Conservation (phyloP, 805 yeast species). For the Millerozyma miso region DNA sequence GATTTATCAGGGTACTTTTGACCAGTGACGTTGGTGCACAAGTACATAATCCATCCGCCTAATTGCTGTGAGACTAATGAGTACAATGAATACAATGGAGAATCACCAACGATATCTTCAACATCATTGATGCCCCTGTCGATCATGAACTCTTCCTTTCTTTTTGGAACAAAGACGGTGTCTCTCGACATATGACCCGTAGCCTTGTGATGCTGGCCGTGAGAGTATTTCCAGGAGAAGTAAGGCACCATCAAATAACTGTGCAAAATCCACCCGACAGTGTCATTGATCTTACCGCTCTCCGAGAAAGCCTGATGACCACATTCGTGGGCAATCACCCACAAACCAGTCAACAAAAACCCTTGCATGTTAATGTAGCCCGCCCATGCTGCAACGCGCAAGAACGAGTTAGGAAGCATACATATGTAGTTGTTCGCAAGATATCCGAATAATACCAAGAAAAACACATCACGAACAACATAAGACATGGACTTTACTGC, state of each 20-base stretch:
- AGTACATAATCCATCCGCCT: constrained; percentile 72
- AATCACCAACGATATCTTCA: constrained; percentile 63
- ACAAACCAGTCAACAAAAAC: constrained; percentile 68
- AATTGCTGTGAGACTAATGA: constrained; percentile 62
- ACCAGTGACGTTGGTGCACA: constrained; percentile 71
- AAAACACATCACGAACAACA: constrained; percentile 61
- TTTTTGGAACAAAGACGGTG: constrained; percentile 79
- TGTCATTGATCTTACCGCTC: constrained; percentile 67
- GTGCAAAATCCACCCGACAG: constrained; percentile 81
- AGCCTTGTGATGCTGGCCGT: constrained; percentile 86
- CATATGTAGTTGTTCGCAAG: constrained; percentile 55
- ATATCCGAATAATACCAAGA: constrained; percentile 46
- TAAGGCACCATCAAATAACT: constrained; percentile 77
- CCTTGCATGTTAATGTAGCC: constrained; percentile 54
- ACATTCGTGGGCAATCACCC: constrained; percentile 90
- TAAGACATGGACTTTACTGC: constrained; percentile 52
- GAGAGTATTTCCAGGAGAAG: constrained; percentile 82
- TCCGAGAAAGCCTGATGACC: constrained; percentile 86
- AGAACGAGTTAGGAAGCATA: constrained; percentile 33
- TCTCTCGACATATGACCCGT: constrained; percentile 81
- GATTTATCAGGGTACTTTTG: constrained; percentile 51
- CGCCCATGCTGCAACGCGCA: constrained; percentile 58
- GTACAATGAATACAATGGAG: constrained; percentile 63
- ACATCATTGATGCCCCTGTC: constrained; percentile 32
- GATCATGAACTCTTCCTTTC: constrained; percentile 52